Evolutionary conservation across 1,284 basidiomycete genomes (phyloP), one percentile per base, ranked within the genome.

Genomic region (Ustilago lituana): DNA sequence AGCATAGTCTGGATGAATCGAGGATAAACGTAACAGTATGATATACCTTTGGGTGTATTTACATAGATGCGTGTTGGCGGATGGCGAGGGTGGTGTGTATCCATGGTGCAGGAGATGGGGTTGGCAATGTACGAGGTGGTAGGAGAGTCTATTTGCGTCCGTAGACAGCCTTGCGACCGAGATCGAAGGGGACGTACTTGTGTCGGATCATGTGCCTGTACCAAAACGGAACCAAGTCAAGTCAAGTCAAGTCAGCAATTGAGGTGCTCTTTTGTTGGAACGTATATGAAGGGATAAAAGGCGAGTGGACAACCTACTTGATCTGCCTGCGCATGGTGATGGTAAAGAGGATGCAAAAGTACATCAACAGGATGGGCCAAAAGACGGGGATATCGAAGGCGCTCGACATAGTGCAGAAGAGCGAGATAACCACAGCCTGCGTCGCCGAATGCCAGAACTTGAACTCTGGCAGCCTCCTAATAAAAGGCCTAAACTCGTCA

Each of bases 191-290:
- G 53, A 95, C 73, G 60, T 84, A 84, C 82, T 92, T 93, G 86
- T 98, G 97, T 84, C 95, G 95, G 86, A 96, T 91, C 95, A 98
- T 98, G 84, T 98, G 95, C 79, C 93, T 94, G n/a, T n/a, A n/a
- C n/a, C n/a, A n/a, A n/a, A n/a, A n/a, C n/a, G n/a, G n/a, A n/a
- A n/a, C n/a, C n/a, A n/a, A n/a, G n/a, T n/a, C n/a, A n/a, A n/a
- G n/a, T n/a, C n/a, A n/a, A n/a, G n/a, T n/a, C n/a, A n/a, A n/a
- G n/a, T n/a, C n/a, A n/a, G n/a, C n/a, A n/a, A n/a, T n/a, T n/a
- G n/a, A n/a, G n/a, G n/a, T n/a, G n/a, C n/a, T n/a, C n/a, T n/a
- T n/a, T n/a, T n/a, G n/a, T n/a, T n/a, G n/a, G n/a, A n/a, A n/a
- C n/a, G n/a, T n/a, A n/a, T n/a, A n/a, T n/a, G n/a, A n/a, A n/a